phyloP scores from a whole-genome alignment of 1,139 yeast species.

The Spencermartinsiella ligniputridi region DNA sequence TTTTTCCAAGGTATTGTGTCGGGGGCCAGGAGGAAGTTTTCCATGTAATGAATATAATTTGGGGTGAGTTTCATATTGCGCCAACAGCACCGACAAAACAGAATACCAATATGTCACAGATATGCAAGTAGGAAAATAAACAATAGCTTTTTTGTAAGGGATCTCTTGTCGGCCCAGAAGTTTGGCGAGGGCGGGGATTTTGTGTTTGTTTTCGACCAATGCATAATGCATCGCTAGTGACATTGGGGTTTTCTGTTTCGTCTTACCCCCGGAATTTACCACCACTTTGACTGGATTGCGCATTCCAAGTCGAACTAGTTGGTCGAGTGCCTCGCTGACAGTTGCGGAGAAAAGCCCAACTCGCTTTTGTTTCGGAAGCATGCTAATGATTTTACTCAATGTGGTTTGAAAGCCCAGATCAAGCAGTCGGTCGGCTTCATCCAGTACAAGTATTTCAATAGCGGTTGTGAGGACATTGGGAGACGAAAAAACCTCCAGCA shows the following conservation, averaged over 20 bases:
- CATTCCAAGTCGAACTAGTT: slow-evolving; percentile 52
- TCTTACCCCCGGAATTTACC: slow-evolving; percentile 45
- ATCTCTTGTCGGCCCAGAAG: slow-evolving; percentile 46
- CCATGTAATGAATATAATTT: slow-evolving; percentile 76
- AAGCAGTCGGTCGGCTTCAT: slow-evolving; percentile 87
- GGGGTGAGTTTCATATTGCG: slow-evolving; percentile 27
- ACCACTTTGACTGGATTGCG: slow-evolving; percentile 83
- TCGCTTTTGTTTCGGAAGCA: slow-evolving; percentile 83
- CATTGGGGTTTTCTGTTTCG: slow-evolving; percentile 49
- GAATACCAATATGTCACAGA: slow-evolving; percentile 73
- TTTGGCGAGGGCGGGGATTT: slow-evolving; percentile 55
- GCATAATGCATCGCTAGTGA: slow-evolving; percentile 61
- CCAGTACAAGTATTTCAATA: slow-evolving; percentile 73
- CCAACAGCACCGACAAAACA: slow-evolving; percentile 42
- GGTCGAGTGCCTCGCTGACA: slow-evolving; percentile 62
- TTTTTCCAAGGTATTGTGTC: slow-evolving; percentile 62
- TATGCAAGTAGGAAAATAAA: slow-evolving; percentile 86
- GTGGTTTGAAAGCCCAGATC: slow-evolving; percentile 75
- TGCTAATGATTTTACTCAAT: slow-evolving; percentile 58
- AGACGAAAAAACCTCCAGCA: slow-evolving; percentile 61
- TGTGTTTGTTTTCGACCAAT: slow-evolving; percentile 51
- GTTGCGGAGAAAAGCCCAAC: slow-evolving; percentile 95
- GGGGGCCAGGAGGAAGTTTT: slow-evolving; percentile 67
- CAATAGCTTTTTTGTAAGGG: slow-evolving; percentile 68
- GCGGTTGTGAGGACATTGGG: slow-evolving; percentile 40